phyloP scores from a whole-genome alignment of 1,284 basidiomycete species.

The Pseudozyma thailandica region DNA sequence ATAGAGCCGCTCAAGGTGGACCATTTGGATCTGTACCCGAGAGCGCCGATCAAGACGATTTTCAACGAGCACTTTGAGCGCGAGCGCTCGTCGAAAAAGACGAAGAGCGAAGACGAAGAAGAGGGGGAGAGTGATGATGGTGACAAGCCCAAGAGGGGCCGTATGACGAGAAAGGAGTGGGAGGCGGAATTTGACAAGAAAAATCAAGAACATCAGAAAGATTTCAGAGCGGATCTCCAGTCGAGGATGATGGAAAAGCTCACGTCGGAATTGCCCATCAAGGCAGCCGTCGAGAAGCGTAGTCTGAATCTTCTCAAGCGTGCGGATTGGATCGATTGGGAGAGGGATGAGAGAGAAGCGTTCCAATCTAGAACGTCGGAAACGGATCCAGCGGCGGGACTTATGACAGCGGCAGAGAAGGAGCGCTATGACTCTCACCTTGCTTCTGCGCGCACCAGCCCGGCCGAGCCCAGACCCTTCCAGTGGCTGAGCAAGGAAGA shows the following conservation, averaged over 20 bases:
- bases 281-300: conserved; percentile 13
- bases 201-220: neutral
- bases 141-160: neutral
- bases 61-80: conserved; percentile 32
- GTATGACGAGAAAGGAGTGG: conserved; percentile 8
- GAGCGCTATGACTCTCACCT: conserved; percentile 3
- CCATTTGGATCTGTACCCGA: conserved; percentile 27
- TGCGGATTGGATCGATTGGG: conserved; percentile 33
- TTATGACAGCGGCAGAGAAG: conserved; percentile 15
- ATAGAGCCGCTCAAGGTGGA: conserved; percentile 20
- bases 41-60: conserved; percentile 23
- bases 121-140: conserved; percentile 4
- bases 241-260: conserved; percentile 31
- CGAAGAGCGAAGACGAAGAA: conserved; percentile 7
- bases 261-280: conserved; percentile 23
- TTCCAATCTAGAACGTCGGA: conserved; percentile 9
- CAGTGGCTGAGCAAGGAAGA: conserved; percentile 8
- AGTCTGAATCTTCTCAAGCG: conserved; percentile 28
- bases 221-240: conserved; percentile 9
- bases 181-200: conserved; percentile 9
- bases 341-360: conserved; percentile 38
- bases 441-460: neutral
- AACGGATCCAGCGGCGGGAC: neutral
- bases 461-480: conserved; percentile 31
- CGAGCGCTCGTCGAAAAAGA: too few relatives aligned